Conservation (phyloP, 2,329 filamentous ascomycete genomes). For the Calonectria naviculata region DNA sequence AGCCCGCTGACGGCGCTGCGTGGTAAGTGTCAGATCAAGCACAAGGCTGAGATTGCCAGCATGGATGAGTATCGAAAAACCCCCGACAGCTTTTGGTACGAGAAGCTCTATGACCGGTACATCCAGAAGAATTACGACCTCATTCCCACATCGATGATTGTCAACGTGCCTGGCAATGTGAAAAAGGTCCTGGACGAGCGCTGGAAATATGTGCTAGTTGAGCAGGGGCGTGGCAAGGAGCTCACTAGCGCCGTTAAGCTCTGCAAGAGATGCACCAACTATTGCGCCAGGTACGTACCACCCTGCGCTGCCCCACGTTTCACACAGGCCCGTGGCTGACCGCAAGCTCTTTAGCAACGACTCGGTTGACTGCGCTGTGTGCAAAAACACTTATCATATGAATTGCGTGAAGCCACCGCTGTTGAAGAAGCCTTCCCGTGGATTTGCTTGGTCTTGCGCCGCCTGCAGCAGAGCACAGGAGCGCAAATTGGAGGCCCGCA, state of each 20-base stretch:
- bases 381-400: constrained; percentile 97
- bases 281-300: constrained; percentile 83
- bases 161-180: constrained; percentile 95
- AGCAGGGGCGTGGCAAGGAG: constrained; percentile 93
- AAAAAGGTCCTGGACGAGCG: constrained; percentile 96
- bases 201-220: constrained; percentile 96
- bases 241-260: constrained; percentile 95
- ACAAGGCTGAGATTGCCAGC: constrained; percentile 86
- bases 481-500: constrained; percentile 87
- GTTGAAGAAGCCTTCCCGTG: constrained; percentile 94
- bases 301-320: constrained; percentile 31
- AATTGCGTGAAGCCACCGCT: constrained; percentile 93
- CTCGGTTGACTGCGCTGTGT: constrained; percentile 97
- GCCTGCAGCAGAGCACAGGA: constrained; percentile 97
- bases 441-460: constrained; percentile 98
- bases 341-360: constrained; percentile 72
- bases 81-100: constrained; percentile 94
- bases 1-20: constrained; percentile 92
- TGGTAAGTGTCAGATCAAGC: constrained; percentile 91
- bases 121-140: constrained; percentile 98
- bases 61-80: constrained; percentile 86
- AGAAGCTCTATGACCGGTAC: constrained; percentile 97
- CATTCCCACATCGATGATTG: constrained; percentile 89
- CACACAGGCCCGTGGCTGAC: constrained; percentile 36
- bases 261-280: constrained; percentile 92